phyloP scores from a whole-genome alignment of 108 stramenopile species.

The Pseudonitzschia pungens region DNA sequence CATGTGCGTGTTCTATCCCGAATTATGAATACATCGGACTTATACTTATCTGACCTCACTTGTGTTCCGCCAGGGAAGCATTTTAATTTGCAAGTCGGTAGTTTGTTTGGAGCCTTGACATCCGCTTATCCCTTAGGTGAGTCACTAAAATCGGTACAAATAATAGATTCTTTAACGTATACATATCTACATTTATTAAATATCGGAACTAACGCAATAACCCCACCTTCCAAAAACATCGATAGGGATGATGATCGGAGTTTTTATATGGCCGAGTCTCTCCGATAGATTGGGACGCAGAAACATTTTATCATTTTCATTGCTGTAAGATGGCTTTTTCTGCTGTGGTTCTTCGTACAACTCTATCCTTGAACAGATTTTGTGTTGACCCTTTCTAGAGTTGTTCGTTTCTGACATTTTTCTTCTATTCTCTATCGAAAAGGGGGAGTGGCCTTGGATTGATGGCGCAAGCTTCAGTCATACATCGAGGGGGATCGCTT shows the following conservation, averaged over 20 bases:
- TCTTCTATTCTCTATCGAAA: neutral
- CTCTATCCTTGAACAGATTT: neutral
- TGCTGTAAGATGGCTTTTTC: constrained; percentile 21
- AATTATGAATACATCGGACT: neutral
- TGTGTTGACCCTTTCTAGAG: neutral
- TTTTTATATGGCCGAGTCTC: constrained; percentile 70
- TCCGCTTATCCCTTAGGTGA: constrained; percentile 68
- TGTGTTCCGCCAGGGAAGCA: constrained; percentile 48
- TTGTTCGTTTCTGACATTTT: neutral
- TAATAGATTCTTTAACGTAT: too few species aligned
- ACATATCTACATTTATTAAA: too few species aligned
- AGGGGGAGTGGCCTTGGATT: constrained; percentile 66
- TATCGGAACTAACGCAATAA: too few species aligned
- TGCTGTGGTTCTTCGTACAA: neutral
- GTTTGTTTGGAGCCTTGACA: constrained; percentile 69
- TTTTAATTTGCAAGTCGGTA: constrained; percentile 66
- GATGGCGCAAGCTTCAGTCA: constrained; percentile 52
- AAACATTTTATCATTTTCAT: constrained; percentile 44
- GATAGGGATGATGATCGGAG: constrained; percentile 65
- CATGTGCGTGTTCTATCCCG: too few species aligned
- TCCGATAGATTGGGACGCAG: constrained; percentile 68
- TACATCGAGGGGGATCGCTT: constrained; percentile 41
- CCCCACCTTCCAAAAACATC: neutral
- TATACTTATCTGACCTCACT: neutral
- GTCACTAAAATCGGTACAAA: neutral